Evolutionary conservation across 805 yeast genomes (phyloP).

Genomic region (Saturnispora serradocipensis): DNA sequence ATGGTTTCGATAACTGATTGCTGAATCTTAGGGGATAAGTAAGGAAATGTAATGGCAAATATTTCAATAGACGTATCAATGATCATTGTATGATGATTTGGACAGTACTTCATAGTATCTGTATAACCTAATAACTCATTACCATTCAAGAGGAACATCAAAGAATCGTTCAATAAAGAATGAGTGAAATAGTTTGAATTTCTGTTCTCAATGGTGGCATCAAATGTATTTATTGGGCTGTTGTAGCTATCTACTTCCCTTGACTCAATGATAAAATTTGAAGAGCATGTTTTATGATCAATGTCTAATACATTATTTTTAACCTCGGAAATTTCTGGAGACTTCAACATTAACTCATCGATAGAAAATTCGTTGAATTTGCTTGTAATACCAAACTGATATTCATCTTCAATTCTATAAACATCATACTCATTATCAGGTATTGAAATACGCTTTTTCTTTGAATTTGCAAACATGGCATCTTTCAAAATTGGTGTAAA

Average conservation of each 20-base stretch:
- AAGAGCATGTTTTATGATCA: conserved; percentile 18
- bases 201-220: conserved; percentile 21
- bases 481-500: conserved; percentile 8
- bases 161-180: conserved; percentile 34
- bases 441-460: conserved; percentile 9
- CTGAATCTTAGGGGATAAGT: conserved; percentile 69
- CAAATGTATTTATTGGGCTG: conserved; percentile 21
- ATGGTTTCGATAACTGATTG: conserved; percentile 79
- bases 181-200: conserved; percentile 33
- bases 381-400: conserved; percentile 36
- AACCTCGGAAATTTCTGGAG: background rate
- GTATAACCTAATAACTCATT: conserved; percentile 27
- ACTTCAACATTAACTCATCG: conserved; percentile 27
- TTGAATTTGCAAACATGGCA: conserved; percentile 5
- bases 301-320: conserved; percentile 18
- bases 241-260: conserved; percentile 23
- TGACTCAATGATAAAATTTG: conserved; percentile 26
- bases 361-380: conserved; percentile 26
- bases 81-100: conserved; percentile 40
- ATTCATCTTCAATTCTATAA: conserved; percentile 31
- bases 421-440: conserved; percentile 22
- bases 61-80: conserved; percentile 76
- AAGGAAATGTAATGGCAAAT: conserved; percentile 61
- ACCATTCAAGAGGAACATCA: conserved; percentile 25
- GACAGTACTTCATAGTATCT: conserved; percentile 29